Conservation (phyloP, 352 stramenopile genomes). For the Phytophthora cactorum region DNA sequence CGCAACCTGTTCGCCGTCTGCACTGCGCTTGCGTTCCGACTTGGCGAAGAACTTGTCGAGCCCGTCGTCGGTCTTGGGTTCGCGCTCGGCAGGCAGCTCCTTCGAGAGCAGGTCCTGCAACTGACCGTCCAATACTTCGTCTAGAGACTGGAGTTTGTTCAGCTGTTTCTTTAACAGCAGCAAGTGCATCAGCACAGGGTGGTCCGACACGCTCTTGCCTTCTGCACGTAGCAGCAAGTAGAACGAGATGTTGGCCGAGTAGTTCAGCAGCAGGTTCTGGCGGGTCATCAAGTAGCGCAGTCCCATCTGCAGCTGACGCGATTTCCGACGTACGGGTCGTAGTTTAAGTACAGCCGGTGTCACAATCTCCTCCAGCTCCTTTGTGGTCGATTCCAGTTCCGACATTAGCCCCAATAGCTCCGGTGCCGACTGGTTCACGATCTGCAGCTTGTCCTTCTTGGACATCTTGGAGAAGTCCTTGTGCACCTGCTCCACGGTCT, state of each 20-base stretch:
- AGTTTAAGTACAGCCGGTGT: slow-evolving; percentile 77
- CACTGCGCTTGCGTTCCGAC: slow-evolving; percentile 42
- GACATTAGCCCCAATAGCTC: slow-evolving; percentile 76
- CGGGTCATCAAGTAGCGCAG: slow-evolving; percentile 82
- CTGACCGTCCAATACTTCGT: slow-evolving; percentile 63
- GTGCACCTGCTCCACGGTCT: slow-evolving; percentile 75
- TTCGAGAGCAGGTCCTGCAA: slow-evolving; percentile 74
- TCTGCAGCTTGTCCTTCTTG: slow-evolving; percentile 88
- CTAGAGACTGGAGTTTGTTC: slow-evolving; percentile 59
- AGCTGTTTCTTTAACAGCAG: slow-evolving; percentile 82
- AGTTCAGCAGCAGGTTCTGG: slow-evolving; percentile 87
- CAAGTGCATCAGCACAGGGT: slow-evolving; percentile 81
- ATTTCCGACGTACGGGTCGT: slow-evolving; percentile 65
- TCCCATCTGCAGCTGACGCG: slow-evolving; percentile 60
- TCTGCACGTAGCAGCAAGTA: slow-evolving; percentile 83
- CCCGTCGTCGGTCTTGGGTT: slow-evolving; percentile 53
- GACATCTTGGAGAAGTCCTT: slow-evolving; percentile 88
- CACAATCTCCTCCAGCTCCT: slow-evolving; percentile 68
- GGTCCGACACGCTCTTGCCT: slow-evolving; percentile 80
- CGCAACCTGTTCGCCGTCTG: slow-evolving; percentile 9
- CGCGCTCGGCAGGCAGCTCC: slow-evolving; percentile 57
- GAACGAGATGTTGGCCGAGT: slow-evolving; percentile 87
- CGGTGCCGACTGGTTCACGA: slow-evolving; percentile 85
- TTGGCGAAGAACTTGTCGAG: slow-evolving; percentile 76
- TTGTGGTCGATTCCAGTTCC: slow-evolving; percentile 73